Conservation (phyloP, 768 basidiomycete species). For the Lyophyllum shimeji region DNA sequence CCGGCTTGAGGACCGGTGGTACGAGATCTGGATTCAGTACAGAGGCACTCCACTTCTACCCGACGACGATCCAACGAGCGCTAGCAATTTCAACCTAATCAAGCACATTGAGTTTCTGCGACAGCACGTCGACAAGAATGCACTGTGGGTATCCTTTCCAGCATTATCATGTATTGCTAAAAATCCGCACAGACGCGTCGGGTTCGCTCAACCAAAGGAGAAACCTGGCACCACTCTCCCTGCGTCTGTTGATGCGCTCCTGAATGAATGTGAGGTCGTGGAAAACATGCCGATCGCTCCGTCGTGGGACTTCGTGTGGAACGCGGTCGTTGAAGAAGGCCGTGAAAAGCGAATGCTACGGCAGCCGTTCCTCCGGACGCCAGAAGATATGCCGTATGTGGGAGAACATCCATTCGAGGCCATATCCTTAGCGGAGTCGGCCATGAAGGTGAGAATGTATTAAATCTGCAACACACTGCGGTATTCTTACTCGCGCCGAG, state of each 20-base stretch:
- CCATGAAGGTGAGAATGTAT: slow-evolving; percentile 56
- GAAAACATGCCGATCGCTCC: slow-evolving; percentile 43
- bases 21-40: slow-evolving; percentile 72
- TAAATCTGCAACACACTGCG: background rate
- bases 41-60: slow-evolving; percentile 66
- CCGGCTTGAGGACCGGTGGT: slow-evolving; percentile 81
- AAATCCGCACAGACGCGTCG: slow-evolving; percentile 54
- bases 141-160: slow-evolving; percentile 61
- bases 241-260: slow-evolving; percentile 41
- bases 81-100: slow-evolving; percentile 76
- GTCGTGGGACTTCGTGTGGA: slow-evolving; percentile 77
- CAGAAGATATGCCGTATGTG: slow-evolving; percentile 35
- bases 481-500: slow-evolving; percentile 33
- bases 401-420: slow-evolving; percentile 34
- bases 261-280: slow-evolving; percentile 47
- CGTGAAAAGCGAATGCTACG: slow-evolving; percentile 69
- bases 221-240: slow-evolving; percentile 36
- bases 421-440: slow-evolving; percentile 60
- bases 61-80: slow-evolving; percentile 67
- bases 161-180: slow-evolving; percentile 7
- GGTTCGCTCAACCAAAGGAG: slow-evolving; percentile 49
- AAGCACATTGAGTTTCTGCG: slow-evolving; percentile 83
- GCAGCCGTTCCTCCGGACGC: slow-evolving; percentile 49
- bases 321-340: slow-evolving; percentile 65
- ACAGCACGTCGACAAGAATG: slow-evolving; percentile 79